These are phyloP conservation scores for Oehlia diaphana DNA, from an alignment of 192 early-diverging fungal species.

Conservation along the genomic window DNA sequence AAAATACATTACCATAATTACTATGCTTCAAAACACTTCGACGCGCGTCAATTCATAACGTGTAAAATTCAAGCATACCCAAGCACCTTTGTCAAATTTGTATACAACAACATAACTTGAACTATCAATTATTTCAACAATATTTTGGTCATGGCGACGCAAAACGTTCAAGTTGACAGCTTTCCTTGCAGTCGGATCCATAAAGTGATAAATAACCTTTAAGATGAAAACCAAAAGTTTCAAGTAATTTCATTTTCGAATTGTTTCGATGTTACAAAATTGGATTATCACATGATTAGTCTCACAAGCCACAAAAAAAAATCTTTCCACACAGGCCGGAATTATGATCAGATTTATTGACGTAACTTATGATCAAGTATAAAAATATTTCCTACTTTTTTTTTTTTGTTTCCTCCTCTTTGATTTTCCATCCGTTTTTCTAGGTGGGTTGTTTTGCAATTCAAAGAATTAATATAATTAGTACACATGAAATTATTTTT, in stretches of 20 bases:
- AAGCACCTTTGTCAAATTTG: slow-evolving; percentile 77
- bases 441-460: too few relatives aligned
- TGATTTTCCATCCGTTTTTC: too few relatives aligned
- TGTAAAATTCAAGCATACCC: slow-evolving; percentile 61
- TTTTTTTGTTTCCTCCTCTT: too few relatives aligned
- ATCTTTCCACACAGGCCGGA: too few relatives aligned
- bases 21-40: not conserved
- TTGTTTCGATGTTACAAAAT: not conserved
- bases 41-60: not conserved
- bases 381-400: too few relatives aligned
- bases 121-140: slow-evolving; percentile 78
- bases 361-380: too few relatives aligned
- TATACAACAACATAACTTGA: slow-evolving; percentile 89
- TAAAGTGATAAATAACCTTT: slow-evolving; percentile 22
- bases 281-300: not conserved
- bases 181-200: slow-evolving; percentile 65
- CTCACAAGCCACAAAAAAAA: too few relatives aligned
- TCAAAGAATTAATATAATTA: too few relatives aligned
- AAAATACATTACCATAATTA: not conserved
- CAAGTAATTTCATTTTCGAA: not conserved
- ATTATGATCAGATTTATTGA: too few relatives aligned
- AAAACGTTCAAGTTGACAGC: slow-evolving; percentile 83
- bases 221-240: not conserved
- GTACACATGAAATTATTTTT: too few relatives aligned
- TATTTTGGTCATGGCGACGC: slow-evolving; percentile 76